Percentiles rank a stretch among this genome's conserved stretches.
These are phyloP conservation scores for Candida michaelii DNA, from an alignment of 805 yeast genomes.

Conservation along the genomic window DNA sequence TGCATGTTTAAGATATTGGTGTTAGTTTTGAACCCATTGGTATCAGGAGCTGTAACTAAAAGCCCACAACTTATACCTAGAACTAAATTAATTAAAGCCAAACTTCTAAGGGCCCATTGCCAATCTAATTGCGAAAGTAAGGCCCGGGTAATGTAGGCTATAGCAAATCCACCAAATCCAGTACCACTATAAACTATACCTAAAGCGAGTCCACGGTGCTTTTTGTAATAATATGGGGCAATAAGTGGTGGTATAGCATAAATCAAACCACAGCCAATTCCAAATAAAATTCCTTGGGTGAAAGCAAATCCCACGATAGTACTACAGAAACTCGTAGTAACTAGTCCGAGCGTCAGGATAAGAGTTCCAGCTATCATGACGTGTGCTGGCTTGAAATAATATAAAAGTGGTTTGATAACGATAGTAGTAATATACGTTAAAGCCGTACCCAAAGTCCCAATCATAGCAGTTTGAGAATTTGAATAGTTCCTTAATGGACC, in stretches of 20 bases:
- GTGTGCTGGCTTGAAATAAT: constrained; percentile 17
- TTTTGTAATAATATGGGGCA: constrained; percentile 30
- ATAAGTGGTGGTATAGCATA: constrained; percentile 35
- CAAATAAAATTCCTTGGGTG: constrained; percentile 33
- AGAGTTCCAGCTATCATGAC: constrained; percentile 28
- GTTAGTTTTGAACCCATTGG: constrained; percentile 8
- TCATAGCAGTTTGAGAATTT: constrained; percentile 28
- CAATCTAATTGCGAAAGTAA: constrained; percentile 29
- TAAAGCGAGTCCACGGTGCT: constrained; percentile 33
- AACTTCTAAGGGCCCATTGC: constrained; percentile 31
- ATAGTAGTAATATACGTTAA: constrained; percentile 29
- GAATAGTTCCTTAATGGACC: constrained; percentile 28
- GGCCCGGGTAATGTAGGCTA: constrained; percentile 27
- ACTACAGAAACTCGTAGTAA: constrained; percentile 24
- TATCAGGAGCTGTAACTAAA: constrained; percentile 16
- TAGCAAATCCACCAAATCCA: constrained; percentile 34
- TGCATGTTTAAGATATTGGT: constrained; percentile 14
- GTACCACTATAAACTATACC: constrained; percentile 36
- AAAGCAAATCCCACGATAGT: constrained; percentile 26
- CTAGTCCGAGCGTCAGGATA: constrained; percentile 26
- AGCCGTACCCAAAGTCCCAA: constrained; percentile 33
- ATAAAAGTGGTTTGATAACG: constrained; percentile 21
- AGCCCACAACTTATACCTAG: constrained; percentile 16
- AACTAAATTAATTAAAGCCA: constrained; percentile 27
- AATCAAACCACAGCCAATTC: constrained; percentile 30